Base-by-base conservation (phyloP, 192 early-diverging fungal genomes). In the Funneliformis geosporum region DNA sequence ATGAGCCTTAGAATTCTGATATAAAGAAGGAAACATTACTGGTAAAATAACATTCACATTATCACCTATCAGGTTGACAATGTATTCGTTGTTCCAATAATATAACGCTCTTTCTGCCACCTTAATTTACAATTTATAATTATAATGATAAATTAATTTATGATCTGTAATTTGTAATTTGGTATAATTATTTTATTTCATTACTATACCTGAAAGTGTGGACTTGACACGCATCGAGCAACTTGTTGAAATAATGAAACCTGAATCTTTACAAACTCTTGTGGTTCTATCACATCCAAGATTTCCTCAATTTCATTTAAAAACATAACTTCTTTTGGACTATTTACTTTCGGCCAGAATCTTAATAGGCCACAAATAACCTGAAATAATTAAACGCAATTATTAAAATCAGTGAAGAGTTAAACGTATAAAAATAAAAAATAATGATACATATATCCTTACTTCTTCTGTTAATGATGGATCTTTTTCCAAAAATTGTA, bases 321-420 rank as follows among this genome's bases (percentile, higher is more conserved):
- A 86, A 97, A 99, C 97, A 99, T 98, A 76, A 99, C 96, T 87
- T 99, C 97, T 85, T 99, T 99, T 16, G 96, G 96, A 80, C 94
- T 96, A 88, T 99, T 99, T 61, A 99, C 96, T 85, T 98, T 99
- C 70, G 98, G 98, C 98, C 98, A 99, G 85, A 90, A 99, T 39
- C 96, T 91, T 79, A 99, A 85, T 67, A 99, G 84, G 8, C 94
- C 93, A 81, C 89, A 90, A 42, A 99, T 88, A 50, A 98, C 95
- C 88, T 95, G 70, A 23, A 55, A 33, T 11, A 12, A 47, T 47
- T 47, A 47, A 47, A n/a, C 47, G 14, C 50, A 18, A 55, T 21
- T 21, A 21, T 21, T 55, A 55, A 16, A 18, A 50, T 21, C 21
- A 1, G 21, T 6, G 16, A 21, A 55, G 21, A 6, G 7, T 55